A percentile compares a stretch with the other conserved stretches of the same genome.
Evolutionary conservation across 2,329 filamentous ascomycete genomes (phyloP).

Genomic region (Nigrograna mackinnonii): DNA sequence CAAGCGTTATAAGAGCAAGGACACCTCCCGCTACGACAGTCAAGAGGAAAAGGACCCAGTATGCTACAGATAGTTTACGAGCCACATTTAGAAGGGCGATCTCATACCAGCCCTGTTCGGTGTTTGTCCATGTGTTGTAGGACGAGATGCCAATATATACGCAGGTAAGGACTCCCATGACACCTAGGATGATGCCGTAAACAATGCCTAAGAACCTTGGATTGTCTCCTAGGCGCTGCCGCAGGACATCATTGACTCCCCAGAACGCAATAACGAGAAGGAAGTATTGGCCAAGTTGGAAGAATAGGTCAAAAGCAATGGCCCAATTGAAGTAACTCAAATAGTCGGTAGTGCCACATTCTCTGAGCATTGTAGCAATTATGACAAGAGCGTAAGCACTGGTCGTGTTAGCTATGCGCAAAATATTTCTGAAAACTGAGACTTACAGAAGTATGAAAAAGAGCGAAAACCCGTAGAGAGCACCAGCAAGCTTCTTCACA

Average conservation of each 20-base stretch:
- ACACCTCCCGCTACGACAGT: slow-evolving; percentile 16
- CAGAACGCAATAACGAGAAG: slow-evolving; percentile 27
- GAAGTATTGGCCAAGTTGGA: slow-evolving; percentile 18
- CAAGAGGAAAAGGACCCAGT: slow-evolving; percentile 20
- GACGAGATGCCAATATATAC: slow-evolving; percentile 11
- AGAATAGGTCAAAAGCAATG: slow-evolving; percentile 22
- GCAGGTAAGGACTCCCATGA: slow-evolving; percentile 23
- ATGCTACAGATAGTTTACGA: slow-evolving; percentile 11
- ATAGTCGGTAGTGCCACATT: slow-evolving; percentile 10
- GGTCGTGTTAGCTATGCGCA: slow-evolving; percentile 9
- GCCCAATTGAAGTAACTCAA: slow-evolving; percentile 8
- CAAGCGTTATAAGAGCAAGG: slow-evolving; percentile 15
- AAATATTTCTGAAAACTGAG: not conserved
- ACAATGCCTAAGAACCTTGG: slow-evolving; percentile 14
- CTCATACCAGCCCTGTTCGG: not conserved
- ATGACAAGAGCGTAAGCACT: slow-evolving; percentile 15
- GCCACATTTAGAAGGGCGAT: not conserved
- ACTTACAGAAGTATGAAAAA: slow-evolving; percentile 12
- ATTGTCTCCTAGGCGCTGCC: slow-evolving; percentile 16
- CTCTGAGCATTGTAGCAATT: slow-evolving; percentile 12
- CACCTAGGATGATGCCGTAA: slow-evolving; percentile 11
- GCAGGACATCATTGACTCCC: slow-evolving; percentile 27
- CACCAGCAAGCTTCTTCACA: slow-evolving; percentile 24
- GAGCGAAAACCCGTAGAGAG: slow-evolving; percentile 16
- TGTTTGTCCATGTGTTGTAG: slow-evolving; percentile 16